These are phyloP conservation scores for Colletotrichum sp. DNA, from an alignment of 2,329 filamentous ascomycete species.

Conservation along the genomic window DNA sequence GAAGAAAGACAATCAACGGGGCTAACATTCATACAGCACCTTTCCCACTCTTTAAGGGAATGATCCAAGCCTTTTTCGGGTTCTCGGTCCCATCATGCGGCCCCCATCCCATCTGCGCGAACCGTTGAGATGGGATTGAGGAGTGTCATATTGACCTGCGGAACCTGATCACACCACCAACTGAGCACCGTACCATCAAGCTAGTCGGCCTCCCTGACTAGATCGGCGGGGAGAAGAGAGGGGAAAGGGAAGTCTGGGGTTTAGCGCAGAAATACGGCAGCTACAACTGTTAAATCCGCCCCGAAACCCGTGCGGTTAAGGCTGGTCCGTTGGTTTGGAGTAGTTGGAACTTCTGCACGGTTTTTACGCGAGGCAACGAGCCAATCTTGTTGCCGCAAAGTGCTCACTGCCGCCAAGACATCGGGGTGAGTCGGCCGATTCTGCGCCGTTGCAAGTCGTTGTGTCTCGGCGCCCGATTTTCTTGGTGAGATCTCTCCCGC, in stretches of 20 bases:
- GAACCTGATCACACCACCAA: not conserved
- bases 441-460: not conserved
- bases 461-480: not conserved
- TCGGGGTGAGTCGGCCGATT: not conserved
- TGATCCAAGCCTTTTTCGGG: not conserved
- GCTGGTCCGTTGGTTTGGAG: not conserved
- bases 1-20: not conserved
- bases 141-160: not conserved
- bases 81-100: not conserved
- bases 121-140: not conserved
- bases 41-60: not conserved
- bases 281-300: not conserved
- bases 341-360: not conserved
- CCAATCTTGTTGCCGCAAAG: not conserved
- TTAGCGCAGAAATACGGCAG: not conserved
- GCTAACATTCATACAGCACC: not conserved
- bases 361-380: not conserved
- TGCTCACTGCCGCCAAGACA: not conserved
- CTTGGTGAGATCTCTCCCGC: not conserved
- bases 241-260: not conserved
- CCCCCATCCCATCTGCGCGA: not conserved
- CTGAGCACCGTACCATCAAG: not conserved
- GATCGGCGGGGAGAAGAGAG: not conserved
- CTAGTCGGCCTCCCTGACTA: not conserved
- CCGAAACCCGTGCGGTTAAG: slow-evolving; percentile 4